A percentile compares a stretch with the other conserved stretches of the same genome.
phyloP scores from a whole-genome alignment of 352 stramenopile species.

The Pythium rhizo-oryzae region DNA sequence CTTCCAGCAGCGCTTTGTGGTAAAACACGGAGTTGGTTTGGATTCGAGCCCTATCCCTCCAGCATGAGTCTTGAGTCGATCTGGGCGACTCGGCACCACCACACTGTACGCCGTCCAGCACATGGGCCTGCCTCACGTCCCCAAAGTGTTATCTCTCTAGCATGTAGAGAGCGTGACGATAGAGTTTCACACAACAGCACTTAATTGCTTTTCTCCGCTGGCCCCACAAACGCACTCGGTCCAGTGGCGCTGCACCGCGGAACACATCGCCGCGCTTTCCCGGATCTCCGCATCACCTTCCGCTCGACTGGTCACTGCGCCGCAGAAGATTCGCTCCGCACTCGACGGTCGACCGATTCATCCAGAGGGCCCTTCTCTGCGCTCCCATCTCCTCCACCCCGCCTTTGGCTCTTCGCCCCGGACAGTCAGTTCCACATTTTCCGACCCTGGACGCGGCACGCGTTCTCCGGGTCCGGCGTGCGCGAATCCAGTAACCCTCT shows the following conservation, averaged over 20 bases:
- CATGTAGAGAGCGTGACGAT: neutral
- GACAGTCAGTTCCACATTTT: constrained; percentile 8
- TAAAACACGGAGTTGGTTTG: neutral
- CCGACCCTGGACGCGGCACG: neutral
- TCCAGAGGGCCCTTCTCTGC: neutral
- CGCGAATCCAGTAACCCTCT: neutral
- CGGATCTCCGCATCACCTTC: constrained; percentile 2
- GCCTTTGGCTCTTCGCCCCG: neutral
- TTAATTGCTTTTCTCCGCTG: neutral
- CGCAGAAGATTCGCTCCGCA: constrained; percentile 13
- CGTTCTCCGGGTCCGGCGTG: neutral
- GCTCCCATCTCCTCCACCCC: constrained; percentile 2
- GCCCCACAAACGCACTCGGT: neutral
- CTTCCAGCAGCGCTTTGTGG: neutral
- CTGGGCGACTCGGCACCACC: neutral
- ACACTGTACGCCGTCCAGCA: no score
- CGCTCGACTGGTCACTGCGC: neutral
- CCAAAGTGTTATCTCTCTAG: neutral
- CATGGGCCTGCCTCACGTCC: neutral
- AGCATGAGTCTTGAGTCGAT: neutral
- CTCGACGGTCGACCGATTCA: neutral
- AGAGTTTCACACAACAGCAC: neutral
- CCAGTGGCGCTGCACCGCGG: neutral
- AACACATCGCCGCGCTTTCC: neutral
- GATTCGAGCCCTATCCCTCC: neutral